Base-by-base conservation (phyloP, 176 grass and related monocot species). In the Phoenix dactylifera region DNA sequence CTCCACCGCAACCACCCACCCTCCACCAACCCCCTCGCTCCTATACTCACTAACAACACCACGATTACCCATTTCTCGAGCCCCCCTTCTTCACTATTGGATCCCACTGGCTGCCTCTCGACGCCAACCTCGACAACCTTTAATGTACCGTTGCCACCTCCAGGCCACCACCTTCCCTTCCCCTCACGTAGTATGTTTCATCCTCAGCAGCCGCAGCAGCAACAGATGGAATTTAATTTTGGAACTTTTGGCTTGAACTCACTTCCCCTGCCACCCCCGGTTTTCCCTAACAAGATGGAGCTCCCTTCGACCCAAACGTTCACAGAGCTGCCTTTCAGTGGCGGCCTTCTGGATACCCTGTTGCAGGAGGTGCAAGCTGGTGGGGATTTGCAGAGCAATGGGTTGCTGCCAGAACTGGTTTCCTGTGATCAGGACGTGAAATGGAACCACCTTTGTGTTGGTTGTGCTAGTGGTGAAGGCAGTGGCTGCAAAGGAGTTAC, bases 231-330 rank as follows among this genome's bases (percentile, higher is more conserved):
- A 16, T 60, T 25, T 15, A 23, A 7, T 30, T 17, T 17, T 4
- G 23, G 57, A 25, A 16, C 16, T 25, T 28, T 60, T 23, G 25
- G 24, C 24, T 28, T 26, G 22, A 22, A 29, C 14, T 29, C 35
- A 2, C 61, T 2, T 50, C 3, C 83, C 1, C 58, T 35, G 63
- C 49, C 71, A 2, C 77, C 63, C 0, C 67, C 74, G 30, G 7
- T 77, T 56, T 70, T 70, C 4, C 7, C 49, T 3, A 50, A 60
- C 29, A 6, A 50, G 52, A 71, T 24, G 18, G 72, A 79, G 79
- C 67, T 68, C 54, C 79, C 75, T 79, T 65, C 72, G 17, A 87
- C 52, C 76, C 79, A 87, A 79, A 48, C 79, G 26, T 16, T 54
- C 1, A 5, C 18, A 4, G 72, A 60, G 55, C 28, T 39, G 18